These are phyloP conservation scores for Glycine tomentella DNA, from an alignment of 306 rosid species.

Conservation along the genomic window DNA sequence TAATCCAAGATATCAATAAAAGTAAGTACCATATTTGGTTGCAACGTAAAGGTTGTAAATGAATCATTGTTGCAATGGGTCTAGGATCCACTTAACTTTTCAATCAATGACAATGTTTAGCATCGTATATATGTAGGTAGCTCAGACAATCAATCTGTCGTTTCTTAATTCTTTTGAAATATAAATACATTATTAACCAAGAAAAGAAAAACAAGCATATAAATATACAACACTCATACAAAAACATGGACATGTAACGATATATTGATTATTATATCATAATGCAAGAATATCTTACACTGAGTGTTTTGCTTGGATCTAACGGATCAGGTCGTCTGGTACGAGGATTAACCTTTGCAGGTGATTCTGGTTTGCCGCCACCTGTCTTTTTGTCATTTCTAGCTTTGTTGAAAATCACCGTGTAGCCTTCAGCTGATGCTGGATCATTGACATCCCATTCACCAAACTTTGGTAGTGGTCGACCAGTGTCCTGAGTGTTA, in stretches of 20 bases:
- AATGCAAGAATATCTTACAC: not conserved
- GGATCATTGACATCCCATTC: conserved; percentile 92
- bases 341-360: not conserved
- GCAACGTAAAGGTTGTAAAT: no score
- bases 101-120: not conserved
- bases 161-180: not conserved
- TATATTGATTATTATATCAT: no score
- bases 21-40: no score
- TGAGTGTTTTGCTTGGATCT: not conserved
- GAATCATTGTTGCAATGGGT: not conserved
- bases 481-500: conserved; percentile 63
- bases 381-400: conserved; percentile 72
- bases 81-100: no score
- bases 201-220: not conserved
- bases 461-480: conserved; percentile 80
- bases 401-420: conserved; percentile 81
- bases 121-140: no score
- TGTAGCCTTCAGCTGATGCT: conserved; percentile 82
- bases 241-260: no score
- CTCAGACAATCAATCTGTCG: not conserved
- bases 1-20: no score
- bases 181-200: not conserved
- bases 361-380: not conserved
- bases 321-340: not conserved
- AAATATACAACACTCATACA: not conserved